phyloP scores from a whole-genome alignment of 2,329 filamentous ascomycete species.

The Aureobasidium zeae region DNA sequence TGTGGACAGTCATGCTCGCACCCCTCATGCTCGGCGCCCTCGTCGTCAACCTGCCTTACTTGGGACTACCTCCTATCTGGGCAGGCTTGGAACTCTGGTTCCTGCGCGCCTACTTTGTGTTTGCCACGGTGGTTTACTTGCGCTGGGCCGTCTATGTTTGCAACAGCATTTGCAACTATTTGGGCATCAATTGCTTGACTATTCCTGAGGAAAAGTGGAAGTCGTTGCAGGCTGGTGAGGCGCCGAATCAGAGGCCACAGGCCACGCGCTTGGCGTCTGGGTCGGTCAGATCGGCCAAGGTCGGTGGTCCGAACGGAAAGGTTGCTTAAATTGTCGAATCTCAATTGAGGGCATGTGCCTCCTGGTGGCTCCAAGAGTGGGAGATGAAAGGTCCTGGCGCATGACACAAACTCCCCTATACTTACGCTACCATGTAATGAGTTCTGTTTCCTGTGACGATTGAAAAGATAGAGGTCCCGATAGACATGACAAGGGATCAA shows the following conservation, averaged over 20 bases:
- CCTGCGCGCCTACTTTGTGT: slow-evolving; percentile 72
- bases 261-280: slow-evolving; percentile 2
- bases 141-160: slow-evolving; percentile 89
- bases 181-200: slow-evolving; percentile 91
- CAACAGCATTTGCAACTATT: slow-evolving; percentile 78
- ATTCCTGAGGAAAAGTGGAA: slow-evolving; percentile 45
- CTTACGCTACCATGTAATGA: too few species aligned
- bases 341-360: too few species aligned
- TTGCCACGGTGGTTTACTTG: slow-evolving; percentile 78
- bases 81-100: slow-evolving; percentile 62
- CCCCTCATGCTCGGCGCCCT: slow-evolving; percentile 80
- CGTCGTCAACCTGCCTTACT: slow-evolving; percentile 68
- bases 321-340: too few species aligned
- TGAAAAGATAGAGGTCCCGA: too few species aligned
- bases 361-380: too few species aligned
- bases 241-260: background rate
- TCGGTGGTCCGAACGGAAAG: slow-evolving; percentile 11
- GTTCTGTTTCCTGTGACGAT: too few species aligned
- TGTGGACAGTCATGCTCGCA: slow-evolving; percentile 85
- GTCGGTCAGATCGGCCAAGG: slow-evolving; percentile 1
- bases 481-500: too few species aligned
- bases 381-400: too few species aligned
- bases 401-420: too few species aligned
- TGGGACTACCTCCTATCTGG: slow-evolving; percentile 61
- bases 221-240: background rate